Evolutionary conservation across 495 filamentous ascomycete genomes (phyloP), one percentile per base, ranked within the genome.

Genomic region (Cetradonia linearis): DNA sequence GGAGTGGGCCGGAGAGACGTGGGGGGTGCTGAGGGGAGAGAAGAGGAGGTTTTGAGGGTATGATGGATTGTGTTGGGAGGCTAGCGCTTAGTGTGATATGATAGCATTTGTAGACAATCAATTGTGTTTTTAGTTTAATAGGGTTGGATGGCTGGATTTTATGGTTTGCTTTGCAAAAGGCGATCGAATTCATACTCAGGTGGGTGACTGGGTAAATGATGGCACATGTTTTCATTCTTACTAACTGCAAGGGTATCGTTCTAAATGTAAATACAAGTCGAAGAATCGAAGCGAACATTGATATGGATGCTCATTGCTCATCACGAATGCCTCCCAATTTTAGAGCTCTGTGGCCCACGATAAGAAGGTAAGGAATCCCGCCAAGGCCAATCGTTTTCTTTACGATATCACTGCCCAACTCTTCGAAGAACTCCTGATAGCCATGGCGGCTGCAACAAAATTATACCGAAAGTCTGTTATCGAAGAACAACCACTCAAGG

Each of bases 1-100:
- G 53, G 83, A 86, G 20, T 89, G 81, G 77, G 80, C 91, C 34
- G 81, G 80, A 25, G 85, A 91, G 64, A 83, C 84, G 42, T 46
- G 42, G 34, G 84, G 82, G 25, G 82, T 86, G 52, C 81, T 79
- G 71, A 83, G 73, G 72, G 79, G 81, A 20, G 83, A 84, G 57
- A 73, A 72, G 34, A 71, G 71, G 64, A 69, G 73, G 11, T 79
- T 81, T 46, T 62, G 27, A 42, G 4, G 23, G 6, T 10, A 7
- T 13, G 9, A 16, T 25, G 38, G 11, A 18, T 33, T 53, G 9
- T n/a, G n/a, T 9, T 6, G 49, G 31, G 30, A 33, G 31, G 7
- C 3, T 34, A 33, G 8, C 8, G 9, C 8, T 53, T n/a, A n/a
- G 14, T 7, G 27, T 53, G n/a, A 33, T 31, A 53, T 9, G 1